phyloP scores from a whole-genome alignment of 176 grass and related monocot species.

The Coix lacrymajobi region DNA sequence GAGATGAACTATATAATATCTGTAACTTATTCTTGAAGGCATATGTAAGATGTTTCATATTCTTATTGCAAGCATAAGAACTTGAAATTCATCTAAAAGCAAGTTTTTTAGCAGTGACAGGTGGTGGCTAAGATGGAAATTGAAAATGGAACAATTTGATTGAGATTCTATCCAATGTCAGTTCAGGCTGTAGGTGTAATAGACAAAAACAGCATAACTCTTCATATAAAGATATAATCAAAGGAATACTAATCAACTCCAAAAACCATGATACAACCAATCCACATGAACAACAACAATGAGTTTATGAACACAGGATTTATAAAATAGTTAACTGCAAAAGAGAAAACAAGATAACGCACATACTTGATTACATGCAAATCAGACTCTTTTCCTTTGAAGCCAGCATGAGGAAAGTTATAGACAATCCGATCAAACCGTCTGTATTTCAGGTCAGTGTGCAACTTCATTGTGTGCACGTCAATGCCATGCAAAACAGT shows the following conservation, averaged over 20 bases:
- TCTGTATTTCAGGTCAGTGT: conserved; percentile 17
- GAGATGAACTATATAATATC: not conserved
- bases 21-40: not conserved
- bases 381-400: conserved; percentile 18
- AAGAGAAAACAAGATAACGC: not conserved
- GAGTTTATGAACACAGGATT: not conserved
- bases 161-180: not conserved
- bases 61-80: not conserved
- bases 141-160: not conserved
- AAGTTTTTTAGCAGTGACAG: not conserved
- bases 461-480: conserved; percentile 30
- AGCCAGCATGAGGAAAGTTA: conserved; percentile 57
- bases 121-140: not conserved
- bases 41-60: not conserved
- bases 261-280: not conserved
- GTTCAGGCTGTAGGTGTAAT: not conserved
- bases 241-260: not conserved
- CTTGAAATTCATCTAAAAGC: not conserved
- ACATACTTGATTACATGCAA: conserved; percentile 28
- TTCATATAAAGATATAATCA: not conserved
- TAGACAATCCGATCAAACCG: conserved; percentile 45
- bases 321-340: not conserved
- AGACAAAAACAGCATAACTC: not conserved
- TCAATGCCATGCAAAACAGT: conserved; percentile 31
- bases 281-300: not conserved